Conservation (phyloP, 345 rosid genomes). For the Lepidium sativum region DNA sequence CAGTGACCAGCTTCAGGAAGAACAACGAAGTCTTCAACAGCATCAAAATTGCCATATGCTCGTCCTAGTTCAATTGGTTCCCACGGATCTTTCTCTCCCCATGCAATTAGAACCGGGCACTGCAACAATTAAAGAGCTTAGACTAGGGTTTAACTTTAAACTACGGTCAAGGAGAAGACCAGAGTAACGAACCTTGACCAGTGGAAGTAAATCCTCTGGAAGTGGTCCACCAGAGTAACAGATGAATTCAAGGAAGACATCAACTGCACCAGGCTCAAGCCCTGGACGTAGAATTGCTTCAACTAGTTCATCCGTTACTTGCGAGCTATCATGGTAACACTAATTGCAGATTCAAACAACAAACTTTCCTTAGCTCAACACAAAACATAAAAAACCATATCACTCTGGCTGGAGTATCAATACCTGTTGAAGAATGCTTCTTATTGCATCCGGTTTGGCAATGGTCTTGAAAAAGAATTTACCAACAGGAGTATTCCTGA, state of each 20-base stretch:
- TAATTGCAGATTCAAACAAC: constrained; percentile 26
- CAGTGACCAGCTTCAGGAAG: constrained; percentile 84
- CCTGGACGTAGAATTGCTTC: constrained; percentile 80
- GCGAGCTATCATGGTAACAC: constrained; percentile 76
- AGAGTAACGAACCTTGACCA: constrained; percentile 45
- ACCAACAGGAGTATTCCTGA: constrained; percentile 70
- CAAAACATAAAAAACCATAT: neutral
- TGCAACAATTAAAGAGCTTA: constrained; percentile 13
- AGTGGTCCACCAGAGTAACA: constrained; percentile 91
- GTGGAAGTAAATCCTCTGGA: constrained; percentile 82
- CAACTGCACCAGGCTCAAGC: constrained; percentile 81
- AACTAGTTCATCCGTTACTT: constrained; percentile 86
- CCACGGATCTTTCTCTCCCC: constrained; percentile 99
- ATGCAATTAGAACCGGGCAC: constrained; percentile 84
- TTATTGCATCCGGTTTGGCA: constrained; percentile 63
- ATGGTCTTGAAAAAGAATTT: constrained; percentile 53
- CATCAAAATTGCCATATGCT: constrained; percentile 44
- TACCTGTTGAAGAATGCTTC: constrained; percentile 74
- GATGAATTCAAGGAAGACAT: constrained; percentile 82
- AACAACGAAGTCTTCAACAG: constrained; percentile 65
- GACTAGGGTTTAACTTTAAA: neutral
- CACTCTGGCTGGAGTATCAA: neutral
- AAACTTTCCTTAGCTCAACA: neutral
- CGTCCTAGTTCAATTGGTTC: constrained; percentile 78
- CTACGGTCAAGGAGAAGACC: neutral